phyloP scores from a whole-genome alignment of 805 yeast species.

The Schizosaccharomyces cryophilus region DNA sequence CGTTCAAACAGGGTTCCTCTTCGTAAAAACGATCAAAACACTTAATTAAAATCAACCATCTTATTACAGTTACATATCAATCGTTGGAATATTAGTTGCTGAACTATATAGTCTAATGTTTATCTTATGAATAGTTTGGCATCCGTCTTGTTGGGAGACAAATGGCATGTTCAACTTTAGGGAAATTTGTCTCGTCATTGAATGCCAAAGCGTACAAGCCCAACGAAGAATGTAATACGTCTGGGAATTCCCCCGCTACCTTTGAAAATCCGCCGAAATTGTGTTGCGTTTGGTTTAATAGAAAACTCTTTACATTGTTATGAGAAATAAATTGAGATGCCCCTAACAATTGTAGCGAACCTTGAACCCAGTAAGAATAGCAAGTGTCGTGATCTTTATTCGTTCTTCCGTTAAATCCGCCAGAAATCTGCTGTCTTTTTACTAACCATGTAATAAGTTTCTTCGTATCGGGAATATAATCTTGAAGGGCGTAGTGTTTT shows the following conservation, averaged over 20 bases:
- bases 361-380: constrained; percentile 83
- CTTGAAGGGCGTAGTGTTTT: not conserved
- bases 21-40: not conserved
- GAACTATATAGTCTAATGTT: not conserved
- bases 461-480: not conserved
- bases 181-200: constrained; percentile 2
- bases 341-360: constrained; percentile 7
- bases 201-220: constrained; percentile 8
- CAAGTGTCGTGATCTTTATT: constrained; percentile 94
- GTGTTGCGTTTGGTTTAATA: constrained; percentile 5
- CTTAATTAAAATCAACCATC: too few relatives aligned
- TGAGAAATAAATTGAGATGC: not conserved
- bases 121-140: not conserved
- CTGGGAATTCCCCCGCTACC: constrained; percentile 7
- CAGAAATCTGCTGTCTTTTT: constrained; percentile 1
- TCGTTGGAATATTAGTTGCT: not conserved
- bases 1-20: not conserved
- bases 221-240: constrained; percentile 9
- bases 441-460: constrained; percentile 6
- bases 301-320: not conserved
- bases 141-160: not conserved
- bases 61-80: not conserved
- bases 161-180: not conserved
- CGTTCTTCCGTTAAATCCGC: constrained; percentile 56
- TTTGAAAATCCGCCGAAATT: constrained; percentile 9